Evolutionary conservation across 2,329 filamentous ascomycete species (phyloP).

Genomic region (Talaromyces funiculosus): DNA sequence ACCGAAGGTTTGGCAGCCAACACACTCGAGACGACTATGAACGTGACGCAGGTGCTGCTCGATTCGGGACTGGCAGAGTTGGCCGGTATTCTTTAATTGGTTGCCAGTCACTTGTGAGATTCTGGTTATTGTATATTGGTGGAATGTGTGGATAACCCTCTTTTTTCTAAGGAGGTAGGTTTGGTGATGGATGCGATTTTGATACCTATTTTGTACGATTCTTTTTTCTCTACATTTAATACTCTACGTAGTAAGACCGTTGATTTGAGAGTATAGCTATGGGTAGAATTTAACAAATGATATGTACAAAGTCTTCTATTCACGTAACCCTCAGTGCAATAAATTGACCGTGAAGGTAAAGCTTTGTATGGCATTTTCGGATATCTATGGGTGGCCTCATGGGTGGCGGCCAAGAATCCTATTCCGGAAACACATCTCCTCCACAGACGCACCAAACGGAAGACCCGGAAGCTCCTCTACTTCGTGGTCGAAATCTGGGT

Average conservation of each 20-base stretch:
- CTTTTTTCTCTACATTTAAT: not conserved
- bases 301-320: too few relatives aligned
- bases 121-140: too few relatives aligned
- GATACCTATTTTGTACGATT: conserved; percentile 1
- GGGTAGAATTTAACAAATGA: too few relatives aligned
- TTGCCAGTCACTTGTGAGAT: too few relatives aligned
- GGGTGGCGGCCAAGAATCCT: too few relatives aligned
- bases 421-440: not conserved
- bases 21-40: conserved; percentile 41
- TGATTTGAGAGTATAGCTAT: not conserved
- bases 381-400: too few relatives aligned
- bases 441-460: not conserved
- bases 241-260: not conserved
- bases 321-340: too few relatives aligned
- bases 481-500: not conserved
- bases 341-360: too few relatives aligned
- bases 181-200: not conserved
- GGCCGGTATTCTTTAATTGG: not conserved
- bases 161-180: not conserved
- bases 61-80: conserved; percentile 1
- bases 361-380: too few relatives aligned
- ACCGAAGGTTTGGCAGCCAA: conserved; percentile 47
- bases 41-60: conserved; percentile 34
- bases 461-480: not conserved
- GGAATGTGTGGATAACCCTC: not conserved